Evolutionary conservation across 139 green algal genomes (phyloP), one percentile per base, ranked within the genome.

Genomic region (Eudorina sp.): DNA sequence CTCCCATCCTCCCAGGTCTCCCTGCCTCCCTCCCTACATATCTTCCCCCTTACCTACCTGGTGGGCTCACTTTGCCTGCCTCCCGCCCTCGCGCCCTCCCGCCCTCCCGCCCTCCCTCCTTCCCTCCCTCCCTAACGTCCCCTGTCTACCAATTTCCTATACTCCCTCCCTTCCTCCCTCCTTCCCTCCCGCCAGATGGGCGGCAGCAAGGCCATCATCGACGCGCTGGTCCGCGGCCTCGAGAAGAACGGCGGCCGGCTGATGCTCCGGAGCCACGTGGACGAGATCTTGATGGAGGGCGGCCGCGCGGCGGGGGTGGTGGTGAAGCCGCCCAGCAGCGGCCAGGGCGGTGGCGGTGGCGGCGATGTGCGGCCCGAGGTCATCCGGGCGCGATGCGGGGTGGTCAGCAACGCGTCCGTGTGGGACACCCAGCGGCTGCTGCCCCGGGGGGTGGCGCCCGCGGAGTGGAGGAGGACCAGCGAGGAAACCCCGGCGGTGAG

Each of bases 321-420:
- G 13, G 88, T 97, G 45, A 58, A 87, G 11, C 7, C 27, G 16
- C 23, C 41, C 64, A 79, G 45, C 48, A 84, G 48, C 43, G 53
- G 62, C 68, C 85, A 5, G 40, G 70, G 40, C 31, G 45, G 74
- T 38, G 43, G 74, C 48, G 69, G 78, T 43, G 84, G 78, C 46
- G 18, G 46, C 27, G 85, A 64, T 14, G 58, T 9, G 31, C 45
- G 19, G 46, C 31, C 21, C 45, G 89, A 95, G 88, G 36, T 95
- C 23, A 92, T 97, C 60, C 84, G 91, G 0, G 95, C 96, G 0
- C 53, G 77, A 27, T 40, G 34, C 34, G 95, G 94, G 0, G 97
- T 99, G 48, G 89, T 99, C 21, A 95, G 89, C 89, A 99, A 99
- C 82, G 97, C 97, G 27, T 95, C 87, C 21, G 89, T 97, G 31